These are phyloP conservation scores for Blastobotrys muscicola DNA, from an alignment of 805 yeast genomes.

Conservation along the genomic window DNA sequence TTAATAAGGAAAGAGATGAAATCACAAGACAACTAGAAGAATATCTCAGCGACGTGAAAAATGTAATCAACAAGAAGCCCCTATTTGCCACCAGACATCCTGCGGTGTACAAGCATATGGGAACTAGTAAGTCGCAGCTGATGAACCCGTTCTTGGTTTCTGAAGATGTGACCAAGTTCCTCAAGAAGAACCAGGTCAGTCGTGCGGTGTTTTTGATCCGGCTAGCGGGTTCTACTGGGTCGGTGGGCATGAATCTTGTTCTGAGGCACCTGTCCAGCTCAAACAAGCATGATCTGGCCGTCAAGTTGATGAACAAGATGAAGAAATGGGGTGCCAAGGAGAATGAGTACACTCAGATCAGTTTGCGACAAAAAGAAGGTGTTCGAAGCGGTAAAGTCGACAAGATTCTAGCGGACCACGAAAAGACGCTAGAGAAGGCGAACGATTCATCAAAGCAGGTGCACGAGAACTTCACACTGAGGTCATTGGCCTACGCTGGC, in stretches of 20 bases:
- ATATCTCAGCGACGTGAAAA: slow-evolving; percentile 2
- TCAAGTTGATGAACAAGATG: slow-evolving; percentile 6
- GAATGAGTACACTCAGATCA: slow-evolving; percentile 6
- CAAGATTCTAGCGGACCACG: background rate
- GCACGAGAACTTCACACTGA: slow-evolving; percentile 6
- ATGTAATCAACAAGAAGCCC: slow-evolving; percentile 7
- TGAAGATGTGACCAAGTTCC: slow-evolving; percentile 8
- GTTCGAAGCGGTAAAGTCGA: background rate
- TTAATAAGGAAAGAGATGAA: background rate
- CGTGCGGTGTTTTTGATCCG: slow-evolving; percentile 9
- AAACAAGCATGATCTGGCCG: slow-evolving; percentile 7
- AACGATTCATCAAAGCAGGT: background rate
- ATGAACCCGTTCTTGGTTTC: slow-evolving; percentile 12
- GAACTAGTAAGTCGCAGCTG: slow-evolving; percentile 9
- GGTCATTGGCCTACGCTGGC: slow-evolving; percentile 2
- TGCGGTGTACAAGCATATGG: slow-evolving; percentile 9
- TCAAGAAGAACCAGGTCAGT: slow-evolving; percentile 7
- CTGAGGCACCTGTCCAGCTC: slow-evolving; percentile 4
- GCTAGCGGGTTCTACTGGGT: slow-evolving; percentile 12
- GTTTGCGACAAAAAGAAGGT: background rate
- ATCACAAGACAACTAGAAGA: background rate
- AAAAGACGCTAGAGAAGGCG: background rate
- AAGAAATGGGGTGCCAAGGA: slow-evolving; percentile 15
- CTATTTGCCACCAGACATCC: slow-evolving; percentile 6
- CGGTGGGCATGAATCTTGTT: slow-evolving; percentile 14